Evolutionary conservation across 75 land plant species (phyloP).

Genomic region (Isoetes taiwanensis): DNA sequence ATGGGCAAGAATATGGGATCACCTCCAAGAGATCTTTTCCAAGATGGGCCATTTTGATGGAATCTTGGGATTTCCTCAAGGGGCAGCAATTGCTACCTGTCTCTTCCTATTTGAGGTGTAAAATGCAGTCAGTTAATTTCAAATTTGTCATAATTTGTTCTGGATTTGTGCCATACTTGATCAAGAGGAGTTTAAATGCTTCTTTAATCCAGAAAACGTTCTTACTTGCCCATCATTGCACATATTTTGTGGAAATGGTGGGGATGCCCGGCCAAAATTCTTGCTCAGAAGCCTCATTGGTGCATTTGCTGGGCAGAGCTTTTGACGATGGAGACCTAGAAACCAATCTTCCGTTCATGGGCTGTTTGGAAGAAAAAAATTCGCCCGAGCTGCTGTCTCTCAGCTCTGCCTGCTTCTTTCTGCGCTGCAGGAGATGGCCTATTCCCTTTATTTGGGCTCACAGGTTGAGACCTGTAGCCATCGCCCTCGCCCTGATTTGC

Average conservation of each 20-base stretch:
- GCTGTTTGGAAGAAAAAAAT: too few species aligned
- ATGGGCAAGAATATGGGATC: constrained; percentile 33
- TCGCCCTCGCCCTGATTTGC: too few species aligned
- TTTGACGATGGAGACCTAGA: too few species aligned
- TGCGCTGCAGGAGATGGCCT: too few species aligned
- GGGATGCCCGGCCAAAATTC: constrained; percentile 63
- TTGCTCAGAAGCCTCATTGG: too few species aligned
- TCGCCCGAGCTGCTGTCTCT: too few species aligned
- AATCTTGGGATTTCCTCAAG: constrained; percentile 85
- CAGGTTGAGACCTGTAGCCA: too few species aligned
- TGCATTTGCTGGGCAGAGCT: too few species aligned
- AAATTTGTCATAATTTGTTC: constrained; percentile 79
- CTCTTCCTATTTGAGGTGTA: constrained; percentile 21
- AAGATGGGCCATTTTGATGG: constrained; percentile 81
- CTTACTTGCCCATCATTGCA: constrained; percentile 79
- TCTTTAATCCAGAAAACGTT: too few species aligned
- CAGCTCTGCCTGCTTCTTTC: too few species aligned
- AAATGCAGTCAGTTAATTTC: constrained; percentile 27
- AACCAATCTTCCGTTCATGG: too few species aligned
- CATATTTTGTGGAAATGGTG: constrained; percentile 43
- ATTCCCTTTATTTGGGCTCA: too few species aligned
- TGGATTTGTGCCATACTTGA: constrained; percentile 41
- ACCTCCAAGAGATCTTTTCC: constrained; percentile 36
- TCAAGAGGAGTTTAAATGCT: constrained; percentile 6
- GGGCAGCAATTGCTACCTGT: constrained; percentile 76